phyloP scores from a whole-genome alignment of 2,329 filamentous ascomycete species.

The Fusarium dimerum region DNA sequence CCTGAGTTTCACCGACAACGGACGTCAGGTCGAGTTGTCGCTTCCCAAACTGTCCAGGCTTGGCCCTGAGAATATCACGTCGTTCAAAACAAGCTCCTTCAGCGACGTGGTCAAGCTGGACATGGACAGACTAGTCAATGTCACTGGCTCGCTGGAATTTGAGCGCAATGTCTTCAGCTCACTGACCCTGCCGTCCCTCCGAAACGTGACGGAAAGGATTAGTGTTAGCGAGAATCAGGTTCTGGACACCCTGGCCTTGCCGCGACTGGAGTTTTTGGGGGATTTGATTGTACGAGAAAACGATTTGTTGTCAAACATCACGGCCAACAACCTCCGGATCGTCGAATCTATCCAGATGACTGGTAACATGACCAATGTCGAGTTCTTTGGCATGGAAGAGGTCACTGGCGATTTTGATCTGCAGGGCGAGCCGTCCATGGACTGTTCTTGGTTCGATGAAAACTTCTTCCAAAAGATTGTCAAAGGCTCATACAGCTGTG shows the following conservation, averaged over 20 bases:
- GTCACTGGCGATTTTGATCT: not conserved
- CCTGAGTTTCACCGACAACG: not conserved
- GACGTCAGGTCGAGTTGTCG: not conserved
- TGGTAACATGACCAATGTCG: constrained; percentile 1
- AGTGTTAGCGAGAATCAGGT: not conserved
- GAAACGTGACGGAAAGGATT: not conserved
- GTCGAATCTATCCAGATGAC: not conserved
- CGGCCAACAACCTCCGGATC: not conserved
- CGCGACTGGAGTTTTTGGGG: not conserved
- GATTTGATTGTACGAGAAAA: not conserved
- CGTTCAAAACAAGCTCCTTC: not conserved
- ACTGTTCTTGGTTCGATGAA: constrained; percentile 5
- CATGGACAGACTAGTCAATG: not conserved
- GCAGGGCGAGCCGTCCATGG: not conserved
- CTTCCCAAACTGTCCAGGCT: not conserved
- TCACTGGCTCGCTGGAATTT: not conserved
- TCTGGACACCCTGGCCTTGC: not conserved
- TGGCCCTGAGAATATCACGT: not conserved
- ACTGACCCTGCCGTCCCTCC: not conserved
- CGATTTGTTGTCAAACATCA: not conserved
- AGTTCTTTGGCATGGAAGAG: constrained; percentile 1
- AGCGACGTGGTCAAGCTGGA: not conserved
- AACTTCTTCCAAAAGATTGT: constrained; percentile 1
- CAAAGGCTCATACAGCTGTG: constrained; percentile 1
- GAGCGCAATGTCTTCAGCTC: not conserved